Evolutionary conservation across 208 protist species (phyloP).

Genomic region (Zelonia costaricensis): DNA sequence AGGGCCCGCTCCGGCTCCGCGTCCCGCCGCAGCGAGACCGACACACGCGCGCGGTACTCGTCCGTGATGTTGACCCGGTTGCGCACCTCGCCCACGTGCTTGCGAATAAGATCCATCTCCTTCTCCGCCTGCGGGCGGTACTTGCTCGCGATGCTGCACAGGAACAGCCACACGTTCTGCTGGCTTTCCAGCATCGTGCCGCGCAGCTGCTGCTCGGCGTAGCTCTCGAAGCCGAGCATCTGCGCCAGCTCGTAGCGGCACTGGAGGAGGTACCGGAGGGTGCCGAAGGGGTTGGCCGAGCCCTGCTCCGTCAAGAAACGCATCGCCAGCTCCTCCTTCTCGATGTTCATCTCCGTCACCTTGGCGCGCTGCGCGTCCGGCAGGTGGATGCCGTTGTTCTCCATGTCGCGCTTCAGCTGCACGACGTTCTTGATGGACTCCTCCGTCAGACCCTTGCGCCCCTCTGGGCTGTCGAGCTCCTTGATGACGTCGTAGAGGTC

Average conservation of each 20-base stretch:
- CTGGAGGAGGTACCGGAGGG: constrained; percentile 77
- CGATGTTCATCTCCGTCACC: constrained; percentile 86
- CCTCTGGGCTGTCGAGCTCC: constrained; percentile 70
- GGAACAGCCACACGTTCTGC: constrained; percentile 90
- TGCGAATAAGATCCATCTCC: constrained; percentile 77
- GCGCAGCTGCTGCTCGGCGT: constrained; percentile 89
- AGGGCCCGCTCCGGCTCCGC: constrained; percentile 64
- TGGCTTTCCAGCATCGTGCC: constrained; percentile 90
- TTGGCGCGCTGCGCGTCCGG: constrained; percentile 69
- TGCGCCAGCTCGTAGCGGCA: constrained; percentile 85
- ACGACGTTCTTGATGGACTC: constrained; percentile 90
- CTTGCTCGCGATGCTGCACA: constrained; percentile 85
- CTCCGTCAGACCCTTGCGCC: constrained; percentile 61
- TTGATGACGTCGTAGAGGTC: constrained; percentile 88
- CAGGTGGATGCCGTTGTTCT: constrained; percentile 92
- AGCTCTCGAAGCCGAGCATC: constrained; percentile 85
- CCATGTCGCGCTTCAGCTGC: constrained; percentile 91
- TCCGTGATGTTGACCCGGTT: constrained; percentile 82
- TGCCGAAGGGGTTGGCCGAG: constrained; percentile 69
- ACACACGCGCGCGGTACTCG: constrained; percentile 73
- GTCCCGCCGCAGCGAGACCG: constrained; percentile 66
- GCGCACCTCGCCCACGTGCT: constrained; percentile 75
- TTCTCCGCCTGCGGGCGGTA: constrained; percentile 78
- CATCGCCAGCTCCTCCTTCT: constrained; percentile 89
- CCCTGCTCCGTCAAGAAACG: constrained; percentile 78